These are phyloP conservation scores for Cymbopogon flexuosus DNA, from an alignment of 202 grass and related monocot genomes.

Conservation along the genomic window DNA sequence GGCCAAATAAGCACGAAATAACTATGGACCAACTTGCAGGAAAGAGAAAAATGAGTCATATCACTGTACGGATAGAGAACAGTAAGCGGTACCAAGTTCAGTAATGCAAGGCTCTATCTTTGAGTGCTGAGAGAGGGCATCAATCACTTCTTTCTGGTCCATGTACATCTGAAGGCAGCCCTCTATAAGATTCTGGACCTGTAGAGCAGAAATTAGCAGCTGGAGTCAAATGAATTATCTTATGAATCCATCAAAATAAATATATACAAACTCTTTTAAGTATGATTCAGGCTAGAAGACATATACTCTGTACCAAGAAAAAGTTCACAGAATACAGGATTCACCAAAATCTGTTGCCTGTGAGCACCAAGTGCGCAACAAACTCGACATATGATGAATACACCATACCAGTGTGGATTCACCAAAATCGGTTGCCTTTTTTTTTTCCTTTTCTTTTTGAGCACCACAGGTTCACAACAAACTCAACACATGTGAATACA, in stretches of 20 bases:
- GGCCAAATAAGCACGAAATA: neutral
- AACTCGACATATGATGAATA: neutral
- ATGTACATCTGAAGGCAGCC: slow-evolving; percentile 82
- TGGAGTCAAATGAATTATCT: neutral
- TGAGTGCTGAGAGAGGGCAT: slow-evolving; percentile 52
- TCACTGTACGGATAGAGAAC: neutral
- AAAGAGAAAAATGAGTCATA: neutral
- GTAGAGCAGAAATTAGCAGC: slow-evolving; percentile 7
- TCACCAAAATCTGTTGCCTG: neutral
- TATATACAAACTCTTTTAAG: neutral
- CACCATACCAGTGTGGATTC: no score
- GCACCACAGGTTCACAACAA: no score
- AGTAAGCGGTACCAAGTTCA: slow-evolving; percentile 58
- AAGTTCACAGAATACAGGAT: neutral
- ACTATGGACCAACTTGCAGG: neutral
- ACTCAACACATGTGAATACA: no score
- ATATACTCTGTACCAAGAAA: neutral
- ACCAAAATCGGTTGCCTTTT: no score
- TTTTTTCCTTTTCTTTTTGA: no score
- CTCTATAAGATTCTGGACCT: slow-evolving; percentile 80
- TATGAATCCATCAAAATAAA: neutral
- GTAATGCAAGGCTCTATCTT: slow-evolving; percentile 93
- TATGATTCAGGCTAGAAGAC: neutral
- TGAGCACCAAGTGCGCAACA: neutral
- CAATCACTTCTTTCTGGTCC: slow-evolving; percentile 78